Evolutionary conservation across 176 grass and related monocot species (phyloP).

Genomic region (Echinochloa phyllopogon): DNA sequence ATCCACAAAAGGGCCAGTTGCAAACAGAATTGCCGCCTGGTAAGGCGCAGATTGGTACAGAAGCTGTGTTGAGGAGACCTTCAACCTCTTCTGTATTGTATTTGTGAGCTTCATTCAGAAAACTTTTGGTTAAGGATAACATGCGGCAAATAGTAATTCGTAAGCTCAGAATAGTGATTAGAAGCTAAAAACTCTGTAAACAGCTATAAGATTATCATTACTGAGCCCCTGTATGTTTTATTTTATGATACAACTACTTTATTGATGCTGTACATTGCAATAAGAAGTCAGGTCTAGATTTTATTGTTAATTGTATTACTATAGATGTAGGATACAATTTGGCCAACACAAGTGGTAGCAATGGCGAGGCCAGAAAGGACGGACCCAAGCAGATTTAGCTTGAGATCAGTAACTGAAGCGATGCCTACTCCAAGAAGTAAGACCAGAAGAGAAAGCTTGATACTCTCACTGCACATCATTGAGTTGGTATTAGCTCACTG

Average conservation of each 20-base stretch:
- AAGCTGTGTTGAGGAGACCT: slow-evolving; percentile 94
- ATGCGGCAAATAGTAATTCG: slow-evolving; percentile 7
- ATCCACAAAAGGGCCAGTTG: slow-evolving; percentile 93
- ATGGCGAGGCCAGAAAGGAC: slow-evolving; percentile 90
- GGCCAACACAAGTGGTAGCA: slow-evolving; percentile 92
- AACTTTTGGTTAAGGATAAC: slow-evolving; percentile 72
- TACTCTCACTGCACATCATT: slow-evolving; percentile 74
- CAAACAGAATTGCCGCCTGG: slow-evolving; percentile 88
- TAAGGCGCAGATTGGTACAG: slow-evolving; percentile 95
- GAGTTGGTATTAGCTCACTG: slow-evolving; percentile 44
- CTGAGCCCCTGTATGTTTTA: slow-evolving; percentile 21
- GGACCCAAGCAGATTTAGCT: slow-evolving; percentile 93
- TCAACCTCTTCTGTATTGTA: slow-evolving; percentile 98
- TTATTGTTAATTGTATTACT: slow-evolving; percentile 18
- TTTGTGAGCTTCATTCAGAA: slow-evolving; percentile 77
- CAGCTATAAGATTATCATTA: slow-evolving; percentile 10
- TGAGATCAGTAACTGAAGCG: slow-evolving; percentile 95
- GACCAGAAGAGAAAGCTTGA: slow-evolving; percentile 90
- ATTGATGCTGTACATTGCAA: slow-evolving; percentile 16
- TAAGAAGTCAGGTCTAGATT: slow-evolving; percentile 27
- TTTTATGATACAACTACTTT: slow-evolving; percentile 23
- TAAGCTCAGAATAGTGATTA: slow-evolving; percentile 34
- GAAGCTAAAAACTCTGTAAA: neutral
- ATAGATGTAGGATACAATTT: slow-evolving; percentile 90
- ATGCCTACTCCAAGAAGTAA: slow-evolving; percentile 97